Conservation (phyloP, 257 asterid genomes). For the Jacaranda copaia region DNA sequence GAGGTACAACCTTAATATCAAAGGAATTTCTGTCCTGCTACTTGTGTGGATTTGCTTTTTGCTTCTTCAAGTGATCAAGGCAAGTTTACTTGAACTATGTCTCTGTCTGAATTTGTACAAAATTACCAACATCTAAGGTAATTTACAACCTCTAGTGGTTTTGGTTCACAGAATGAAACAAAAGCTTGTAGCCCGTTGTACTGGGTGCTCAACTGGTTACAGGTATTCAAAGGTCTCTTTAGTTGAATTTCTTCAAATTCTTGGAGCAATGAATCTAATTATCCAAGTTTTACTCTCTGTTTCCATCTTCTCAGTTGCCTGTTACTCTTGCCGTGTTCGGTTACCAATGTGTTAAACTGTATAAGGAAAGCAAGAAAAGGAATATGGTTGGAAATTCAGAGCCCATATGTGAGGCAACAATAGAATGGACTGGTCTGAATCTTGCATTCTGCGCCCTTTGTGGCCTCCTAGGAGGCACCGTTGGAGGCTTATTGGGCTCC, state of each 20-base stretch:
- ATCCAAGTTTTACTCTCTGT: not conserved
- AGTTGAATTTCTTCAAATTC: not conserved
- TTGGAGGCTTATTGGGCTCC: slow-evolving; percentile 94
- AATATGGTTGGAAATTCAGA: slow-evolving; percentile 67
- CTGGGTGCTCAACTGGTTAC: slow-evolving; percentile 83
- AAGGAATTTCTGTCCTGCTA: slow-evolving; percentile 59
- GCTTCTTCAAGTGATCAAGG: slow-evolving; percentile 91
- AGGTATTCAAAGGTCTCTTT: slow-evolving; percentile 50
- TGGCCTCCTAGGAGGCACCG: slow-evolving; percentile 91
- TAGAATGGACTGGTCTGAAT: slow-evolving; percentile 75
- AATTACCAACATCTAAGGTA: not conserved
- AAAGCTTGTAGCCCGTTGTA: slow-evolving; percentile 62
- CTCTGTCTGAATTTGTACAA: slow-evolving; percentile 4
- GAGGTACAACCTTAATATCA: slow-evolving; percentile 62
- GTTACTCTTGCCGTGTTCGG: slow-evolving; percentile 71
- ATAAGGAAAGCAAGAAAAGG: slow-evolving; percentile 89
- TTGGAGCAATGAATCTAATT: not conserved
- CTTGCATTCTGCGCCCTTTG: slow-evolving; percentile 86
- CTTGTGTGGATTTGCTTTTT: slow-evolving; percentile 79
- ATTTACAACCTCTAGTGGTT: not conserved
- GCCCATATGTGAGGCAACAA: slow-evolving; percentile 83
- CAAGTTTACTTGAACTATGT: slow-evolving; percentile 40
- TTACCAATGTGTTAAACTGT: slow-evolving; percentile 75
- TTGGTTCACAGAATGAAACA: slow-evolving; percentile 60
- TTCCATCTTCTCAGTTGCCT: slow-evolving; percentile 59